Evolutionary conservation across 257 asterid genomes (phyloP).

Genomic region (Lithospermum erythrorhizon): DNA sequence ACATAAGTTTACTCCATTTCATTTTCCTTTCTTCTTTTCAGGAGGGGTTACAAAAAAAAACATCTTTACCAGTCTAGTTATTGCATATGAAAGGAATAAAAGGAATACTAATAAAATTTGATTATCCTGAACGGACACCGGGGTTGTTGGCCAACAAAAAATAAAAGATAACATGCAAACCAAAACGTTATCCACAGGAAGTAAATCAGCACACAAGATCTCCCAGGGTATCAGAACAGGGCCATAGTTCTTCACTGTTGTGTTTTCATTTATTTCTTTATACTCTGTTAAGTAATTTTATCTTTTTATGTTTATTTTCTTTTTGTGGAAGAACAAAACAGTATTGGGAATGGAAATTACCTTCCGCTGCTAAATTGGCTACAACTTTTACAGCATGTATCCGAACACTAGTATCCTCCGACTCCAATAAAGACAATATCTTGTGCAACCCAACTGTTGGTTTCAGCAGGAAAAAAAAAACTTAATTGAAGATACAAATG

Average conservation of each 20-base stretch:
- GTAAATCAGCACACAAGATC: background rate
- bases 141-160: too few relatives aligned
- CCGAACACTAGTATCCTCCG: constrained; percentile 83
- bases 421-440: constrained; percentile 86
- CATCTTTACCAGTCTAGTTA: too few relatives aligned
- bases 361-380: constrained; percentile 99
- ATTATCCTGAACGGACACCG: background rate
- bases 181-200: too few relatives aligned
- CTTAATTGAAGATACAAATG: background rate
- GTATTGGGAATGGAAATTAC: constrained; percentile 24
- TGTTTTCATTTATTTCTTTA: background rate
- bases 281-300: background rate
- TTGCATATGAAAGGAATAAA: too few relatives aligned
- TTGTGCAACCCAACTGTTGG: constrained; percentile 88
- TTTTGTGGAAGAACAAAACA: constrained; percentile 1
- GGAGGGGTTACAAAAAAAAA: background rate
- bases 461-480: background rate
- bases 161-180: background rate
- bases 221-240: background rate
- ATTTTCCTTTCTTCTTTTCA: background rate
- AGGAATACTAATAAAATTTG: too few relatives aligned
- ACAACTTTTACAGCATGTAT: constrained; percentile 99
- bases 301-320: background rate
- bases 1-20: too few relatives aligned
- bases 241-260: background rate